Evolutionary conservation across 148 eudicot genomes (phyloP).

Genomic region (Silene latifolia): DNA sequence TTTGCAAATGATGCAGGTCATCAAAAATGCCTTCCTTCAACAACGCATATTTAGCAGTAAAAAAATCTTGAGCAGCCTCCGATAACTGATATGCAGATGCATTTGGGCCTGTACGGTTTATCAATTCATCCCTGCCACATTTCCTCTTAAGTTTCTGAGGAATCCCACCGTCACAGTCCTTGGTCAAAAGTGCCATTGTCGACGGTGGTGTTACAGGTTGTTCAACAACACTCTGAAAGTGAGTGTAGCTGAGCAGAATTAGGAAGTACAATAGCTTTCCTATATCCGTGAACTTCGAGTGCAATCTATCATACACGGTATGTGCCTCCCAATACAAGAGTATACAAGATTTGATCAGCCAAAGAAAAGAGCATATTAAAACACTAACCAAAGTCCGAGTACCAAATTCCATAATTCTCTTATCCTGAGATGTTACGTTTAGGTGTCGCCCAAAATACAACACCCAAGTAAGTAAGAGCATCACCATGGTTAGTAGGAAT

Average conservation of each 20-base stretch:
- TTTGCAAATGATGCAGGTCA: neutral
- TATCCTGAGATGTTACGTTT: neutral
- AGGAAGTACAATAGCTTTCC: slow-evolving; percentile 12
- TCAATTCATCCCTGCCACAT: neutral
- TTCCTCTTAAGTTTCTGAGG: neutral
- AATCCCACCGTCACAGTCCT: neutral
- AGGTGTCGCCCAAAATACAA: neutral
- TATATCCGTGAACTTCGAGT: neutral
- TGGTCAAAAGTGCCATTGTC: neutral
- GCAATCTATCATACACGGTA: neutral
- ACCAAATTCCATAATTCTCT: neutral
- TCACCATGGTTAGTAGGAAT: slow-evolving; percentile 15
- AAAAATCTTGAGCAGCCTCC: neutral
- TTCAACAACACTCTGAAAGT: neutral
- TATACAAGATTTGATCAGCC: slow-evolving; percentile 20
- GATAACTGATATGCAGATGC: slow-evolving; percentile 4
- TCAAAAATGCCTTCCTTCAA: neutral
- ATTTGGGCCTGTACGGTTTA: neutral
- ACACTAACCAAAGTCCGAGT: slow-evolving; percentile 11
- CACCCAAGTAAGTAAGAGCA: slow-evolving; percentile 17
- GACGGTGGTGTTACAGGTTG: no score
- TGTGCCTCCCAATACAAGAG: slow-evolving; percentile 12
- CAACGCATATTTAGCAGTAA: neutral
- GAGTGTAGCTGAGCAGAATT: neutral
- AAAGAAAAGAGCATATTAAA: slow-evolving; percentile 2